A percentile compares a stretch with the other conserved stretches of the same genome.
These are phyloP conservation scores for Trypethelium eluteriae DNA, from an alignment of 495 filamentous ascomycete genomes.

Conservation along the genomic window DNA sequence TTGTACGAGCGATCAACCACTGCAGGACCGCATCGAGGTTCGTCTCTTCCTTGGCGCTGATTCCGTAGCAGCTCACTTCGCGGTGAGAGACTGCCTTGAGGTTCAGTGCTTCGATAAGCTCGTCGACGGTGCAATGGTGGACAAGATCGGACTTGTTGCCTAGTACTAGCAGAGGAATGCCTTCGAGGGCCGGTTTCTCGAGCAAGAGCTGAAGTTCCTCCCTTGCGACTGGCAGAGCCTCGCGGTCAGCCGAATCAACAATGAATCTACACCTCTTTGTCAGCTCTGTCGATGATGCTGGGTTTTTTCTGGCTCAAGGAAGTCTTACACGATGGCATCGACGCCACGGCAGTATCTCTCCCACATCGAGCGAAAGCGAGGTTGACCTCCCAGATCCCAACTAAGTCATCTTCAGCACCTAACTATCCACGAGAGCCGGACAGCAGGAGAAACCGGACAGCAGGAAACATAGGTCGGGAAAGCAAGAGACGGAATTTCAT, in stretches of 20 bases:
- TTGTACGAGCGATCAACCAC: slow-evolving; percentile 88
- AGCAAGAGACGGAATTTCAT: background rate
- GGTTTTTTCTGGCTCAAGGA: background rate
- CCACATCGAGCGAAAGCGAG: slow-evolving; percentile 97
- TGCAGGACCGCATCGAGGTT: slow-evolving; percentile 95
- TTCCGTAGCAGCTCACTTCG: slow-evolving; percentile 97
- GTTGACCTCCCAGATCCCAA: slow-evolving; percentile 97
- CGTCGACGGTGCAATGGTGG: slow-evolving; percentile 81
- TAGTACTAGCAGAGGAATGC: slow-evolving; percentile 90
- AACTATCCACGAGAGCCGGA: background rate
- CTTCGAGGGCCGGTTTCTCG: slow-evolving; percentile 73
- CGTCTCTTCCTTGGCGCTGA: slow-evolving; percentile 96
- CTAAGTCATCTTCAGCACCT: slow-evolving; percentile 38
- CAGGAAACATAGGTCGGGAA: background rate
- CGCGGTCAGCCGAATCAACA: slow-evolving; percentile 79
- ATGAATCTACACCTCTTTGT: slow-evolving; percentile 57
- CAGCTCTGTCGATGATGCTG: background rate
- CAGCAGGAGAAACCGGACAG: background rate
- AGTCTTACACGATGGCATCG: slow-evolving; percentile 83
- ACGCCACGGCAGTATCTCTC: slow-evolving; percentile 96
- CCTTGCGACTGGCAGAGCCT: slow-evolving; percentile 73
- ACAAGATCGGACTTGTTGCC: slow-evolving; percentile 95
- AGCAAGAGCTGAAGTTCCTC: slow-evolving; percentile 89
- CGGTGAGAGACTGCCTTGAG: slow-evolving; percentile 82
- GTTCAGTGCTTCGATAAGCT: slow-evolving; percentile 87